phyloP scores from a whole-genome alignment of 75 land plant species.

The Picea sitchensis region DNA sequence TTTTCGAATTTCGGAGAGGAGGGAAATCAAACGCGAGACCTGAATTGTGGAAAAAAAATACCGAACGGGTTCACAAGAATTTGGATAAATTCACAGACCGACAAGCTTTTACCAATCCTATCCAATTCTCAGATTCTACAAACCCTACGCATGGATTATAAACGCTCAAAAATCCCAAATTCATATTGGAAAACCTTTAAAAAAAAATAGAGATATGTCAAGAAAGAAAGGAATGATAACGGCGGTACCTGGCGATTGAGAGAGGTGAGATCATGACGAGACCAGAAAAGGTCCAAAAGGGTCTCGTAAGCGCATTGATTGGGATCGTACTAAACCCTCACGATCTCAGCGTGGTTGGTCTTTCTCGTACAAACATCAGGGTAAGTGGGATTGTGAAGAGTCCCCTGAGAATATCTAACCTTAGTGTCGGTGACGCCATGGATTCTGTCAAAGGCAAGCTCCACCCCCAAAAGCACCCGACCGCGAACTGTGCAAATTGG shows the following conservation, averaged over 20 bases:
- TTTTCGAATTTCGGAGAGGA: too few relatives aligned
- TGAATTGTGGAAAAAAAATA: too few relatives aligned
- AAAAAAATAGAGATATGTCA: background rate
- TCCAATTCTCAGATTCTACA: too few relatives aligned
- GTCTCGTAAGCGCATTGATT: constrained; percentile 46
- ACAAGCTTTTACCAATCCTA: too few relatives aligned
- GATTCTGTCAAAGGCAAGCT: constrained; percentile 81
- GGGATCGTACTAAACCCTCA: constrained; percentile 69
- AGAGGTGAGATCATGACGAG: constrained; percentile 82
- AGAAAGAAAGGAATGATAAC: background rate
- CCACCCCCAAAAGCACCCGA: constrained; percentile 96
- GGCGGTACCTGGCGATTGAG: constrained; percentile 75
- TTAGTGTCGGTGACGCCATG: constrained; percentile 83
- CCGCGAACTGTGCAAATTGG: constrained; percentile 78
- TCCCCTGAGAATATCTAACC: constrained; percentile 82
- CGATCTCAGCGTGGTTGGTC: constrained; percentile 73
- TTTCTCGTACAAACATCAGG: constrained; percentile 66
- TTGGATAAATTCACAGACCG: too few relatives aligned
- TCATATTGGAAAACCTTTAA: background rate
- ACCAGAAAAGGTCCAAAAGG: constrained; percentile 71
- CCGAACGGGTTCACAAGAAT: too few relatives aligned
- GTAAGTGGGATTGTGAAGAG: constrained; percentile 61
- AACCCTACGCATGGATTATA: too few relatives aligned
- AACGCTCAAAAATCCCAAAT: background rate
- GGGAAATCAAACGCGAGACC: too few relatives aligned